These are phyloP conservation scores for Trichoderma oligosporum DNA, from an alignment of 2,329 filamentous ascomycete species.

Conservation along the genomic window DNA sequence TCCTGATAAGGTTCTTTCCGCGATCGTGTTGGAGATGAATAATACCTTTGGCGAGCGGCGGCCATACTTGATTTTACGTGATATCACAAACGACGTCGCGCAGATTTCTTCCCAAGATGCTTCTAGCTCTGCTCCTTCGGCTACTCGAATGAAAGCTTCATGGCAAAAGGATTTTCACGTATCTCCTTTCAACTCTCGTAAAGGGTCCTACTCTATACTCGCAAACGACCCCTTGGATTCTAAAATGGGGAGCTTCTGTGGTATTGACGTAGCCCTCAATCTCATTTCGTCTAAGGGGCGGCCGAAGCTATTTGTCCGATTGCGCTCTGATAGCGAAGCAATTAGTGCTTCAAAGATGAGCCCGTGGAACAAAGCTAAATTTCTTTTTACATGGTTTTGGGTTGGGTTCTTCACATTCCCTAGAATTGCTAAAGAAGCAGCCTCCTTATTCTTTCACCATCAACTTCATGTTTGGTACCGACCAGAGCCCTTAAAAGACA, in stretches of 20 bases:
- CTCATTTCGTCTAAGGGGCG: constrained; percentile 57
- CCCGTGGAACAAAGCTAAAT: constrained; percentile 40
- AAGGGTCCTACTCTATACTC: constrained; percentile 51
- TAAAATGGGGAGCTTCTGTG: constrained; percentile 35
- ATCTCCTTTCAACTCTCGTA: constrained; percentile 67
- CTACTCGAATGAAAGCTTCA: constrained; percentile 41
- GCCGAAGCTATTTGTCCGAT: constrained; percentile 57
- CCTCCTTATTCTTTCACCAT: constrained; percentile 51
- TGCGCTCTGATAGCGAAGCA: constrained; percentile 51
- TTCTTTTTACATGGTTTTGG: constrained; percentile 61
- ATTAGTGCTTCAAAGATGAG: constrained; percentile 49
- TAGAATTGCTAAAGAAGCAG: constrained; percentile 60
- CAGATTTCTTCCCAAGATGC: constrained; percentile 6
- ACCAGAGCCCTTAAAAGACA: constrained; percentile 58
- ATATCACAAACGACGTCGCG: constrained; percentile 26
- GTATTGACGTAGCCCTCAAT: constrained; percentile 58
- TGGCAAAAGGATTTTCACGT: constrained; percentile 74
- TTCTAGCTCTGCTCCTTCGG: neutral
- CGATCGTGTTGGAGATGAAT: constrained; percentile 70
- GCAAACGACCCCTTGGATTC: constrained; percentile 45
- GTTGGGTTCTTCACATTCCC: constrained; percentile 63
- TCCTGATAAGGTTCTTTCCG: constrained; percentile 50
- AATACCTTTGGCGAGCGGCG: constrained; percentile 72
- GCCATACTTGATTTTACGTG: constrained; percentile 30
- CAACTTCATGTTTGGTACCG: constrained; percentile 62